A percentile compares a stretch with the other conserved stretches of the same genome.
These are phyloP conservation scores for Ogataea angusta DNA, from an alignment of 805 yeast species.

Conservation along the genomic window DNA sequence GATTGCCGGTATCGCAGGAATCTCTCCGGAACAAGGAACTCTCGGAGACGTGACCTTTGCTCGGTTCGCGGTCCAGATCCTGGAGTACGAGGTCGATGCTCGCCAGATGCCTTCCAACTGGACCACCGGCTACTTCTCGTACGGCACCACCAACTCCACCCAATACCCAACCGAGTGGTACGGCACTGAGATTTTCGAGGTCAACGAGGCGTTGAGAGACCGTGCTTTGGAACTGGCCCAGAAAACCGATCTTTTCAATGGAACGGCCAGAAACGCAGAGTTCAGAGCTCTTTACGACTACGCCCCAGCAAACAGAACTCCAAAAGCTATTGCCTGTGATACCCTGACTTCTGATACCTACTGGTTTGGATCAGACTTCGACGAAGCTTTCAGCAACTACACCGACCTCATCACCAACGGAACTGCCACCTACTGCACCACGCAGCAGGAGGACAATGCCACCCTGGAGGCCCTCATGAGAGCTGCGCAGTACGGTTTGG, in stretches of 20 bases:
- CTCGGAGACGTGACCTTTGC: constrained; percentile 61
- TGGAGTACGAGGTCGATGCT: constrained; percentile 57
- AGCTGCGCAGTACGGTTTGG: constrained; percentile 50
- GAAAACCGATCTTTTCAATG: constrained; percentile 41
- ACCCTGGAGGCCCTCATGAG: constrained; percentile 57
- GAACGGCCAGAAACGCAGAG: constrained; percentile 41
- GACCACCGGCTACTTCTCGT: constrained; percentile 59
- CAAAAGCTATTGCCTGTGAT: constrained; percentile 53
- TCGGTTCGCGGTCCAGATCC: constrained; percentile 57
- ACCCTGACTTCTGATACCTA: constrained; percentile 58
- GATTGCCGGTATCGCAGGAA: constrained; percentile 66
- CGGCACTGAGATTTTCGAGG: constrained; percentile 64
- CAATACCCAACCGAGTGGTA: constrained; percentile 52
- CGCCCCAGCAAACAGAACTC: constrained; percentile 48
- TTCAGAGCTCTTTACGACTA: constrained; percentile 48
- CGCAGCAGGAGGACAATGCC: constrained; percentile 70
- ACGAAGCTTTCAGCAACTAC: constrained; percentile 47
- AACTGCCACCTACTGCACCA: constrained; percentile 54
- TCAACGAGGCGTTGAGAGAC: constrained; percentile 56
- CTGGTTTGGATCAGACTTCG: constrained; percentile 52
- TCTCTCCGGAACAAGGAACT: constrained; percentile 53
- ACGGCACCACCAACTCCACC: constrained; percentile 47
- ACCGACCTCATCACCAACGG: constrained; percentile 54
- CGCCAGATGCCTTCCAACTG: constrained; percentile 49
- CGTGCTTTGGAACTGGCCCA: constrained; percentile 52